Base-by-base conservation (phyloP, 805 yeast genomes). In the Teunomyces lycoperdinae region DNA sequence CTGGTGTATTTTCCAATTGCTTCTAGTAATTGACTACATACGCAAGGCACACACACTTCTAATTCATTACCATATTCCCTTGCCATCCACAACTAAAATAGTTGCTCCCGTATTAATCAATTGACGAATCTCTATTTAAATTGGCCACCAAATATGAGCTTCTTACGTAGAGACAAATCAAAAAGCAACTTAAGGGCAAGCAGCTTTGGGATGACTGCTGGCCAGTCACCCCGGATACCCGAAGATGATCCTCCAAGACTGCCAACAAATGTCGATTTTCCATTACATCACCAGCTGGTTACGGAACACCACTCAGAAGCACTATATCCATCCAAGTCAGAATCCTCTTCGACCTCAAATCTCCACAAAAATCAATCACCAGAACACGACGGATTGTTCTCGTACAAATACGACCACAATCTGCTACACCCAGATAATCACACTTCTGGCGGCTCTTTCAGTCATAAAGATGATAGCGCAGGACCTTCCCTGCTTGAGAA, bases 131-230 rank as follows among this genome's bases (percentile, higher is more conserved):
- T 34, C 26, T 20, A 13, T 17, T 3, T 20, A 20, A 20, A 20
- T 20, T 20, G 24, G 24, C 24, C 24, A 20, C 24, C 24, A 20
- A 20, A 20, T 7, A 61, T 62, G 66, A 61, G 61, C 41, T 62
- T 62, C 44, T 57, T 62, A 45, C 56, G 62, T 51, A 45, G 60
- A 38, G 65, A 62, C 52, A 60, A 58, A 51, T 52, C 63, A 39
- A 54, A 50, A 45, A 42, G 50, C 40, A 55, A 54, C 43, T 26
- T 52, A 46, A 41, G 40, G 43, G 11, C 51, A 26, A 16, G 44
- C 34, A 9, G 34, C 14, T 29, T 43, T 24, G 50, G 45, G 29
- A 39, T 33, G 42, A 44, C 50, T 44, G 50, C 53, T 4, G 51
- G 50, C 28, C 56, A 50, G 52, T 48, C 31, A 40, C n/a, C 48